Conservation (phyloP, 345 rosid species). For the Conringia planisiliqua region DNA sequence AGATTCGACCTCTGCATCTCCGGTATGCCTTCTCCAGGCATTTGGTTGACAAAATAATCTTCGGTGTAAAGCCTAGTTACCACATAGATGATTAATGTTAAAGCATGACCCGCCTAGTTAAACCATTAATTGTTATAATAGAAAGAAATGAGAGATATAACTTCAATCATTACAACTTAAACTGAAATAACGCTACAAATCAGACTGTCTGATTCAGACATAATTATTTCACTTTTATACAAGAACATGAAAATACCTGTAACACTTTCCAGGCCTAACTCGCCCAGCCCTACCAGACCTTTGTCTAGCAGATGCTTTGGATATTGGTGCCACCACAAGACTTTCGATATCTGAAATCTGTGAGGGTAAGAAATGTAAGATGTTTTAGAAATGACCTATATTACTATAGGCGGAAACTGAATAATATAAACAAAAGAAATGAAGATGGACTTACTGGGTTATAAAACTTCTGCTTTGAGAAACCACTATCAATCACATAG, state of each 20-base stretch:
- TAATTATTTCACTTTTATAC: background rate
- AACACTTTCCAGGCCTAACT: conserved; percentile 94
- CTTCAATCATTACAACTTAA: background rate
- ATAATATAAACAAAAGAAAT: conserved; percentile 7
- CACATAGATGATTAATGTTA: conserved; percentile 6
- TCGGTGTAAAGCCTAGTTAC: conserved; percentile 76
- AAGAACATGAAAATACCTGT: conserved; percentile 51
- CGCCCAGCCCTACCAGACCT: conserved; percentile 98
- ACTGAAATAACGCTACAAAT: background rate
- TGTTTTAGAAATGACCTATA: background rate
- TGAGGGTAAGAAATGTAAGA: conserved; percentile 3
- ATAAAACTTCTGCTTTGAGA: conserved; percentile 92
- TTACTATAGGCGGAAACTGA: background rate
- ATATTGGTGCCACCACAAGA: conserved; percentile 90
- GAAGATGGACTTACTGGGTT: conserved; percentile 63
- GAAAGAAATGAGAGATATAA: background rate
- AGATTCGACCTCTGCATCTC: conserved; percentile 97
- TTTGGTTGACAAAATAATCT: conserved; percentile 73
- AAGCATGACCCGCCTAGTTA: background rate
- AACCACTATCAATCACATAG: conserved; percentile 93
- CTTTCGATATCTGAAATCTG: conserved; percentile 92
- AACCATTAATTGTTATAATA: background rate
- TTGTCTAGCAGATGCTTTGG: conserved; percentile 96
- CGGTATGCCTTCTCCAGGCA: conserved; percentile 83
- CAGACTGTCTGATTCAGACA: no score